Conservation (phyloP, 129 eudicot genomes). For the Mikania micrantha region DNA sequence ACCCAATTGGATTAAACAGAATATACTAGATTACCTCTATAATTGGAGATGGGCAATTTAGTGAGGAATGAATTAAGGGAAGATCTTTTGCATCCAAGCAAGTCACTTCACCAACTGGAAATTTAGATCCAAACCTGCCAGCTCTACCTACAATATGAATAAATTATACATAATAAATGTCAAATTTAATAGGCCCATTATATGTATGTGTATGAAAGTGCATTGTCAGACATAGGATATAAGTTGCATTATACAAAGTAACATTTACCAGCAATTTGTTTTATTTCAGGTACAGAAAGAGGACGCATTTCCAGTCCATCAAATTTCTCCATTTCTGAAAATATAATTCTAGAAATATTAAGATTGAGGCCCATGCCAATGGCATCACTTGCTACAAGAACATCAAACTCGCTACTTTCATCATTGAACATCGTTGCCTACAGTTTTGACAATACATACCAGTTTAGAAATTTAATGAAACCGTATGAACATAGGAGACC, state of each 20-base stretch:
- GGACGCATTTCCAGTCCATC: conserved; percentile 72
- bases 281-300: conserved; percentile 81
- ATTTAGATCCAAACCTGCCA: conserved; percentile 85
- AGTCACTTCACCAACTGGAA: conserved; percentile 89
- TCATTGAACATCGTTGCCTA: conserved; percentile 98
- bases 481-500: conserved; percentile 5
- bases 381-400: conserved; percentile 98
- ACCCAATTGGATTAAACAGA: not conserved
- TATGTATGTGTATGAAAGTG: not conserved
- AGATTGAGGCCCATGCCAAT: conserved; percentile 99
- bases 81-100: conserved; percentile 61
- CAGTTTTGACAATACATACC: conserved; percentile 36
- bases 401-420: conserved; percentile 84
- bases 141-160: conserved; percentile 66
- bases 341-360: conserved; percentile 83
- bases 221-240: not conserved
- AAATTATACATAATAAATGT: not conserved
- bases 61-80: conserved; percentile 69
- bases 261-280: conserved; percentile 83
- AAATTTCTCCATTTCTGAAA: conserved; percentile 72
- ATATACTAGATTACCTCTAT: conserved; percentile 47
- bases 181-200: not conserved
- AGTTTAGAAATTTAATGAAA: conserved; percentile 16
- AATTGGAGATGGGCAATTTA: conserved; percentile 75
- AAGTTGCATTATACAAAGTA: not conserved